Percentiles rank a stretch among this genome's conserved stretches.
These are phyloP conservation scores for Polytrichum formosum DNA, from an alignment of 225 moss, liverwort and hornwort species.

Conservation along the genomic window DNA sequence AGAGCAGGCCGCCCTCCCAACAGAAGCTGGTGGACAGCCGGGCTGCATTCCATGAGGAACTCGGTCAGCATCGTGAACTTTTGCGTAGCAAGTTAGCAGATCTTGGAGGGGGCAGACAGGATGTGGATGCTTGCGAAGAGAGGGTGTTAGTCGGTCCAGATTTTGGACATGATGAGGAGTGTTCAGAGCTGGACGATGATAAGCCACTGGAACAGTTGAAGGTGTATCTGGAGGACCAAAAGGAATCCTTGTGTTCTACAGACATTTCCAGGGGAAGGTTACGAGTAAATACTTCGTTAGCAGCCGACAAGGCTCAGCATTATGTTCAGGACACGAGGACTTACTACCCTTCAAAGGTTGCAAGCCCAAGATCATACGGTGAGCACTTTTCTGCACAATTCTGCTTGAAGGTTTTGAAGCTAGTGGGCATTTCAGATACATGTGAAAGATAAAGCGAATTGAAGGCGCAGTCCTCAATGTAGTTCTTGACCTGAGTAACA, in stretches of 20 bases:
- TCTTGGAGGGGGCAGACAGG: conserved; percentile 56
- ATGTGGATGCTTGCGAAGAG: conserved; percentile 42
- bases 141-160: conserved; percentile 67
- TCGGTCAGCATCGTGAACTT: conserved; percentile 66
- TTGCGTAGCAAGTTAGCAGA: conserved; percentile 62
- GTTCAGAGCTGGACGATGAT: conserved; percentile 37
- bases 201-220: conserved; percentile 39
- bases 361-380: conserved; percentile 7
- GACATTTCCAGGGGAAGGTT: conserved; percentile 28
- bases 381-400: neutral
- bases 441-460: too few species aligned
- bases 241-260: conserved; percentile 28
- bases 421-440: too few species aligned
- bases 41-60: conserved; percentile 54
- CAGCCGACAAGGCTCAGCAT: neutral
- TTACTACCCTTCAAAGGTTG: neutral
- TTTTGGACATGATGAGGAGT: conserved; percentile 62
- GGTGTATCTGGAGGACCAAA: conserved; percentile 23
- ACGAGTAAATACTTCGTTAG: neutral
- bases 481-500: too few species aligned
- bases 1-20: conserved; percentile 49
- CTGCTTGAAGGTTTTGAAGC: too few species aligned
- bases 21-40: conserved; percentile 75
- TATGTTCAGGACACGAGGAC: neutral
- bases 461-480: too few species aligned